Evolutionary conservation across 805 yeast species (phyloP), one percentile per base, ranked within the genome.

Genomic region (Debaryomyces maramus): DNA sequence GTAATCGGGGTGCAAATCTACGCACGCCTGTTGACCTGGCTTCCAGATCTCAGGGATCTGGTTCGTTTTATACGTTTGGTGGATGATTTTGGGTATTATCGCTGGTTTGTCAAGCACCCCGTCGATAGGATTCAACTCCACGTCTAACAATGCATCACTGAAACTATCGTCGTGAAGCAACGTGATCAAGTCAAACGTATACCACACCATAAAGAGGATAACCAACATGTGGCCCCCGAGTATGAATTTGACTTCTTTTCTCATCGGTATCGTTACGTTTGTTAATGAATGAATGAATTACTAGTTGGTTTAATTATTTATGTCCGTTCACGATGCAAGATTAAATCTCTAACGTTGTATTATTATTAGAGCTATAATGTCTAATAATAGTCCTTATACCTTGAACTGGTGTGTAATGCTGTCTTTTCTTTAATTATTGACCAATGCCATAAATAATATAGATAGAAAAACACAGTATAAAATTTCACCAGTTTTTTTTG

Each of bases 1-100:
- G 57, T 86, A 90, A 61, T 88, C 97, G 1, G 93, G 91, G 58
- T 90, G 95, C 40, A 83, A 65, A 45, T 85, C 85, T 30, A 79
- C 73, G 57, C 96, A 88, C 18, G 78, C 77, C 56, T 81, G 75
- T 55, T 87, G 96, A 20, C 95, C 88, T 5, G 73, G 76, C 44
- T 67, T 70, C 97, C 97, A 90, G 34, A 75, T 70, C 36, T 81
- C 89, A 3, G 97, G 97, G 11, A 89, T 78, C 15, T 81, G 75
- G 10, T 68, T 73, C 15, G 87, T 85, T 58, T 86, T 89, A 63
- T 90, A 90, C 10, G 97, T 90, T 61, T 90, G 97, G 58, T 90
- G 97, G 40, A 90, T 88, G 58, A 89, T 88, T 55, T 85, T 86
- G 27, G 97, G 97, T 33, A 89, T 88, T 27, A 84, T 58, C 43